Conservation (phyloP, 1,139 yeast genomes). For the Candida sp. region DNA sequence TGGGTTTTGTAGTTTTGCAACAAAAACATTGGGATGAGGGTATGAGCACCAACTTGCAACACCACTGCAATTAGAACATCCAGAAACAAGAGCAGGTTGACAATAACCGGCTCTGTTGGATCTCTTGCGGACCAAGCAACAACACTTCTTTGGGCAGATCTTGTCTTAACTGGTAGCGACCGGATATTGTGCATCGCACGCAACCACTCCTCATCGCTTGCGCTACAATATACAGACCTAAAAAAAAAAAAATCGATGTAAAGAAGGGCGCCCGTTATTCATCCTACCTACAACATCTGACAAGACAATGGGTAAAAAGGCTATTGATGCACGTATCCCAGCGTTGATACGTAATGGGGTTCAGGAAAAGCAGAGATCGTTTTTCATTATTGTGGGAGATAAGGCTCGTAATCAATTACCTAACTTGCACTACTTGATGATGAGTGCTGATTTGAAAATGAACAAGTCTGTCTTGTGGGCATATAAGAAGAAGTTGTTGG, state of each 20-base stretch:
- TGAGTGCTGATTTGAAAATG: conserved; percentile 94
- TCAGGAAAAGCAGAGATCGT: conserved; percentile 90
- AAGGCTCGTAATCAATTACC: conserved; percentile 96
- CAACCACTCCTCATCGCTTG: background rate
- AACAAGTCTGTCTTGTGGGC: conserved; percentile 99
- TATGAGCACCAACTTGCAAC: too few species aligned
- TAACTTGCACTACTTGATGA: conserved; percentile 92
- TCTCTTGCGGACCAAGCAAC: too few species aligned
- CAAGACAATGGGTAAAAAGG: conserved; percentile 83
- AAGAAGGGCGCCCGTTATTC: conserved; percentile 5
- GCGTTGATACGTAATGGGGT: conserved; percentile 95
- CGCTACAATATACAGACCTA: background rate
- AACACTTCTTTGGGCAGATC: background rate
- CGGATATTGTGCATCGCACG: background rate
- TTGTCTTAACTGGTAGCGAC: background rate
- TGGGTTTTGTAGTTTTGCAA: background rate
- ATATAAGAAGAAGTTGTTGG: conserved; percentile 88
- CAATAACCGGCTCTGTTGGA: too few species aligned
- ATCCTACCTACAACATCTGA: background rate
- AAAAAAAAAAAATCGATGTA: background rate
- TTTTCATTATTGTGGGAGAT: conserved; percentile 96
- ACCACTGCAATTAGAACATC: too few species aligned
- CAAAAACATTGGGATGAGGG: background rate
- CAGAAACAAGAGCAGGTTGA: too few species aligned
- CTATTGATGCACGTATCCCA: conserved; percentile 95